A percentile compares a stretch with the other conserved stretches of the same genome.
Conservation (phyloP, 2,329 filamentous ascomycete species). For the Pyrenochaeta sp. region DNA sequence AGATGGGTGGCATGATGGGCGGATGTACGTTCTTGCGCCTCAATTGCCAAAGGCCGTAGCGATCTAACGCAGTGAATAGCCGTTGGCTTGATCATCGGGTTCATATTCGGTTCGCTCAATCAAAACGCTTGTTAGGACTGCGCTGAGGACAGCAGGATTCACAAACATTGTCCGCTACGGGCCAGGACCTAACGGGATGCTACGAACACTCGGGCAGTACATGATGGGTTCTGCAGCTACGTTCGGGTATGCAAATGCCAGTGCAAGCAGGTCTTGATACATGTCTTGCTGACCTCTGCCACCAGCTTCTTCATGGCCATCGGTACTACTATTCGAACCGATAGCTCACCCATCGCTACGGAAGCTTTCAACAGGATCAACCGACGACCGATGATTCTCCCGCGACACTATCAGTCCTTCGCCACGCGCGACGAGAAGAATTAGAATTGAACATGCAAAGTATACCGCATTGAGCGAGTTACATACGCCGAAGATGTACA, state of each 20-base stretch:
- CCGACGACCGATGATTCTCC: slow-evolving; percentile 74
- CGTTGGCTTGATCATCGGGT: slow-evolving; percentile 94
- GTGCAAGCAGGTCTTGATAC: not conserved
- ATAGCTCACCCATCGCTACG: slow-evolving; percentile 77
- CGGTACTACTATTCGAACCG: slow-evolving; percentile 92
- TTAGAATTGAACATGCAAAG: no score
- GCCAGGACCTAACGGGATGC: slow-evolving; percentile 89
- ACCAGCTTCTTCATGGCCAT: slow-evolving; percentile 96
- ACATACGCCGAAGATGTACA: no score
- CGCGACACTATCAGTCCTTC: slow-evolving; percentile 44
- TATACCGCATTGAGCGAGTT: no score
- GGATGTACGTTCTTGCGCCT: slow-evolving; percentile 73
- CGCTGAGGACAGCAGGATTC: slow-evolving; percentile 66
- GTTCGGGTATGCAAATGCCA: slow-evolving; percentile 74
- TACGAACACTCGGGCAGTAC: slow-evolving; percentile 93
- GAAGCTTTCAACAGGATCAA: slow-evolving; percentile 77
- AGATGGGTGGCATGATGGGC: slow-evolving; percentile 99
- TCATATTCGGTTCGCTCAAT: slow-evolving; percentile 81
- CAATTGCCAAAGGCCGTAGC: slow-evolving; percentile 2
- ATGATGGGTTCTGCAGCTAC: slow-evolving; percentile 95
- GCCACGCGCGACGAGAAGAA: slow-evolving; percentile 36
- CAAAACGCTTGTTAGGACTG: not conserved
- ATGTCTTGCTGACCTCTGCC: slow-evolving; percentile 21
- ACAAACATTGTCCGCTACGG: slow-evolving; percentile 96
- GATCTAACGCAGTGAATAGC: slow-evolving; percentile 62